A percentile compares a stretch with the other conserved stretches of the same genome.
Conservation (phyloP, 768 basidiomycete genomes). For the Termitomyces sp. region DNA sequence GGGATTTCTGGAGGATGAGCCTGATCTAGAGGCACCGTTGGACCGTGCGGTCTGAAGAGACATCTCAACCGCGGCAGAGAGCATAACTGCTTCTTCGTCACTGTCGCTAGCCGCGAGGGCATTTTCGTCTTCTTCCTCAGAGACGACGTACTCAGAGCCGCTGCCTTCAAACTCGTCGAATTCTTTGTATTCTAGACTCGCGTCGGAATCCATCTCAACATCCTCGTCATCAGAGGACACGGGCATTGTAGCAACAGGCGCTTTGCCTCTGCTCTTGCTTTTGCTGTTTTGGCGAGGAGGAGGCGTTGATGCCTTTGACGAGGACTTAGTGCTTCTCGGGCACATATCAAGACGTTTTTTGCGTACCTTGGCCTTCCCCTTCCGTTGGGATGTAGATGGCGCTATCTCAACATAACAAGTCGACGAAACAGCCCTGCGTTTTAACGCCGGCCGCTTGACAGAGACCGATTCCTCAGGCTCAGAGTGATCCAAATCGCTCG, state of each 20-base stretch:
- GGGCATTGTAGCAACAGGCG: slow-evolving; percentile 22
- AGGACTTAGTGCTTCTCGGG: neutral
- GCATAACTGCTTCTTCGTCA: slow-evolving; percentile 48
- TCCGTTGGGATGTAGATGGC: slow-evolving; percentile 14
- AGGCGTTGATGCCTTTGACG: slow-evolving; percentile 9
- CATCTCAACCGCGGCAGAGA: slow-evolving; percentile 50
- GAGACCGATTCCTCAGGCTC: slow-evolving; percentile 18
- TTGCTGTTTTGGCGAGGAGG: slow-evolving; percentile 4
- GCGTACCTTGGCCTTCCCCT: slow-evolving; percentile 21
- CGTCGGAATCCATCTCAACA: slow-evolving; percentile 26
- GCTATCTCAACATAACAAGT: slow-evolving; percentile 33
- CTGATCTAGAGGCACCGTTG: slow-evolving; percentile 33
- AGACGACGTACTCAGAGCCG: slow-evolving; percentile 58
- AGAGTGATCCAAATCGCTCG: slow-evolving; percentile 18
- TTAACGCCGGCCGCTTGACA: slow-evolving; percentile 24
- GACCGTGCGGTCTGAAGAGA: slow-evolving; percentile 39
- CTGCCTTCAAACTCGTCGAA: slow-evolving; percentile 51
- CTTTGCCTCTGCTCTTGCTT: slow-evolving; percentile 37
- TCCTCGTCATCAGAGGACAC: slow-evolving; percentile 28
- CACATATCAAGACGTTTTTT: slow-evolving; percentile 1
- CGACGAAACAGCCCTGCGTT: slow-evolving; percentile 29
- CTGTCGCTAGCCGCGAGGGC: slow-evolving; percentile 21
- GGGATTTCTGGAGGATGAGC: slow-evolving; percentile 27
- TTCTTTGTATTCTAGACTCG: slow-evolving; percentile 35
- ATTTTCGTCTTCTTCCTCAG: slow-evolving; percentile 37